A percentile compares a stretch with the other conserved stretches of the same genome.
Evolutionary conservation across 306 rosid species (phyloP).

Genomic region (Gastrolobium villosum): DNA sequence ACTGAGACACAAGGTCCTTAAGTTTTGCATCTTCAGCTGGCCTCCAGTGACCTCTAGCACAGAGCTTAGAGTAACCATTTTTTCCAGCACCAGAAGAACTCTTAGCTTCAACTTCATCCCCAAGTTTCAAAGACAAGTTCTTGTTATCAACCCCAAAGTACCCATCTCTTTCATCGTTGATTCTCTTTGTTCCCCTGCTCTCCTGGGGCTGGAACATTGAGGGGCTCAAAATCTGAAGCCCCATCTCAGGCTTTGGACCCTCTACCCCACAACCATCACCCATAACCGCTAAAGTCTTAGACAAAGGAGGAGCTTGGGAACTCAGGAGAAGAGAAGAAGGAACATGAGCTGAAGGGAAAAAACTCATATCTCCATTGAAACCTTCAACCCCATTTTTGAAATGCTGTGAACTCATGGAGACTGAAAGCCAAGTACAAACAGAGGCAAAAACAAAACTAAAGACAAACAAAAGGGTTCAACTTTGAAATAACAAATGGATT

Average conservation of each 20-base stretch:
- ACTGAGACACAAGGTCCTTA: conserved; percentile 80
- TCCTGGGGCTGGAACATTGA: conserved; percentile 34
- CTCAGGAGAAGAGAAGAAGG: conserved; percentile 39
- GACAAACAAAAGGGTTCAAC: conserved; percentile 3
- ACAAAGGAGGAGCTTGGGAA: conserved; percentile 23
- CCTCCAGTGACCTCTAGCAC: conserved; percentile 97
- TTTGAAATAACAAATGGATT: conserved; percentile 26
- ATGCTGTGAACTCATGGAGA: conserved; percentile 56
- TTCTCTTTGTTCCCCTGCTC: conserved; percentile 34
- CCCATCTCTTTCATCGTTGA: conserved; percentile 32
- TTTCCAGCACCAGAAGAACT: conserved; percentile 35
- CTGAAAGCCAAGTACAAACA: not conserved
- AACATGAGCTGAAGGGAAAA: conserved; percentile 40
- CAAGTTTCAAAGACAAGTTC: conserved; percentile 52
- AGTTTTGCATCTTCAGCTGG: conserved; percentile 90
- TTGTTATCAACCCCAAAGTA: conserved; percentile 29
- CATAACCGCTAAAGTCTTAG: conserved; percentile 28
- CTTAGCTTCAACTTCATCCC: conserved; percentile 49
- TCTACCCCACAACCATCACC: not conserved
- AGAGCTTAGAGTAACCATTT: conserved; percentile 60
- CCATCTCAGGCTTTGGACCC: conserved; percentile 49
- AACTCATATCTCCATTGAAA: conserved; percentile 46
- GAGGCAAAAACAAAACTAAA: not conserved
- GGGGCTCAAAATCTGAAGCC: conserved; percentile 54
- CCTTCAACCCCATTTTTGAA: conserved; percentile 44